Evolutionary conservation across 306 rosid genomes (phyloP), one percentile per base, ranked within the genome.

Genomic region (Datisca glomerata): DNA sequence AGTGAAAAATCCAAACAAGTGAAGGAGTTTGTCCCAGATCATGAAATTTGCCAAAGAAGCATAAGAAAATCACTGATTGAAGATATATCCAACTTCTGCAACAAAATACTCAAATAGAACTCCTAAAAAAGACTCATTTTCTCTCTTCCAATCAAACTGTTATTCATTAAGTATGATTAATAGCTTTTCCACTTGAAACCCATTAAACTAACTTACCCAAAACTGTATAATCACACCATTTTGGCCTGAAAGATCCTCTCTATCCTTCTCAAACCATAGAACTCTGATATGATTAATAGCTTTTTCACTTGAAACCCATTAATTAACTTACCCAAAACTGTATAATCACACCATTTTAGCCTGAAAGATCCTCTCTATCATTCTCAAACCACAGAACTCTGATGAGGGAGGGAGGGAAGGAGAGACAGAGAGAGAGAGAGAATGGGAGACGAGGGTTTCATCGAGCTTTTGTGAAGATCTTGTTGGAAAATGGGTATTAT

Each of bases 81-180:
- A 32, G 29, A 51, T 36, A 31, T 18, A 39, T 40, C 52, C 34
- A 66, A 65, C 68, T 50, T 63, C 15, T 21, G 49, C n/a, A 7
- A 55, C 61, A 64, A 66, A 61, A 10, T 38, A 60, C 34, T 52
- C 47, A 68, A 52, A 56, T 43, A 64, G 61, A 57, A 52, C 44
- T 32, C 49, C 49, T 57, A 34, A 43, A 29, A n/a, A 38, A 34
- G 55, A 53, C 25, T 20, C 16, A 25, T 40, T 43, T 43, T 63
- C 49, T 61, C 50, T 40, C 47, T 53, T 53, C 34, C 31, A 61
- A 61, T 62, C 60, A 65, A 66, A 69, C 69, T 32, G 41, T 49
- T 53, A 75, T 71, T 80, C 62, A 64, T 67, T 39, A 61, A 67
- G 53, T 41, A 49, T 66, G 51, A 62, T 66, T 45, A 67, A 49